Conservation (phyloP, 2,329 filamentous ascomycete species). For the Chaetomiaceae sp. region DNA sequence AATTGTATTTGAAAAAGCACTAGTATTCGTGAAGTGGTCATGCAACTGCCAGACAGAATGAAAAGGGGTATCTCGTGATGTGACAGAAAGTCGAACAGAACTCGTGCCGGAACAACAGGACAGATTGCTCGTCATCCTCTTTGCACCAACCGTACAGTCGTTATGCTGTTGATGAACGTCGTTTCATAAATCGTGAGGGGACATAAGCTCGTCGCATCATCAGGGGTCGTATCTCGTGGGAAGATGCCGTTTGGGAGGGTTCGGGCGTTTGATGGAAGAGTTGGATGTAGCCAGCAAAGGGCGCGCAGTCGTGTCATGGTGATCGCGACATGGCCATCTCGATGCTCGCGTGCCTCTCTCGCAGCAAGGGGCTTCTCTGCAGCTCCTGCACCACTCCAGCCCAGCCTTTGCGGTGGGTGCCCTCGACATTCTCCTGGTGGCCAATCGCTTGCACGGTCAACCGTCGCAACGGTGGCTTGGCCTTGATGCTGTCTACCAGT, state of each 20-base stretch:
- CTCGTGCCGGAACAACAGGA: not conserved
- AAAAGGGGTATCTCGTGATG: conserved; percentile 36
- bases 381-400: conserved; percentile 58
- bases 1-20: not conserved
- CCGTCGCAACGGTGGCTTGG: conserved; percentile 44
- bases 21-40: not conserved
- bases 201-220: conserved; percentile 6
- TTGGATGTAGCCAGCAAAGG: not conserved
- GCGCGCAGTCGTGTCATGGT: conserved; percentile 18
- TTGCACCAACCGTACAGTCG: not conserved
- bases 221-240: conserved; percentile 5
- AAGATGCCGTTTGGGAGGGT: too few species aligned
- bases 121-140: not conserved
- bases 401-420: conserved; percentile 51
- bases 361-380: conserved; percentile 54
- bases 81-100: conserved; percentile 11
- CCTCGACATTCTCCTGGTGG: conserved; percentile 42
- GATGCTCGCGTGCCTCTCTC: conserved; percentile 56
- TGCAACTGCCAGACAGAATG: not conserved
- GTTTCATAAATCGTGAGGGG: conserved; percentile 3
- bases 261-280: too few species aligned
- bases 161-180: not conserved
- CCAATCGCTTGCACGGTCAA: conserved; percentile 50
- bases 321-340: conserved; percentile 49
- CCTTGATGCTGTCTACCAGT: conserved; percentile 39